Evolutionary conservation across 2,329 filamentous ascomycete species (phyloP).

Genomic region (Alternaria arborescens): DNA sequence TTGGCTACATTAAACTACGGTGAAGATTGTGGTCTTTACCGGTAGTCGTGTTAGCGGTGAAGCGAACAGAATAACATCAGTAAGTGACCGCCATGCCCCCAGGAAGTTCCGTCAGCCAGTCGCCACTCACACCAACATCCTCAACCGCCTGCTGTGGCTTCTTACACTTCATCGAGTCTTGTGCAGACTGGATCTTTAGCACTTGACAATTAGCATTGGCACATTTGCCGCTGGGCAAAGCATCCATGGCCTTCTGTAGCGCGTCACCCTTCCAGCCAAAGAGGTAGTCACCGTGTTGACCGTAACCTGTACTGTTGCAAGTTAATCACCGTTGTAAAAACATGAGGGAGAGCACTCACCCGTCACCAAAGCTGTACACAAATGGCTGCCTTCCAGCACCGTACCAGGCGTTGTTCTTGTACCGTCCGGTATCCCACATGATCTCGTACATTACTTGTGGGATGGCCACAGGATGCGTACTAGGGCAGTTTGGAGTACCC

Average conservation of each 20-base stretch:
- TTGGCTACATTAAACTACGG: neutral
- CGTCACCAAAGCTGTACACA: constrained; percentile 41
- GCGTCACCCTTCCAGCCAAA: constrained; percentile 42
- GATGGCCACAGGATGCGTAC: constrained; percentile 55
- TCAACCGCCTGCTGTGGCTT: constrained; percentile 59
- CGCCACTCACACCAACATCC: constrained; percentile 47
- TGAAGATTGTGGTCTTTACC: neutral
- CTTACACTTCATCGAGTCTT: constrained; percentile 37
- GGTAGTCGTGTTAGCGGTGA: neutral
- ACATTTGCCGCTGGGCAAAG: constrained; percentile 38
- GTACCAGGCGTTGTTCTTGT: constrained; percentile 35
- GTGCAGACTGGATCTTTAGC: constrained; percentile 40
- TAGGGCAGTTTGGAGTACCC: constrained; percentile 57
- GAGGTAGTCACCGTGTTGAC: constrained; percentile 37
- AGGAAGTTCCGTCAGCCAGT: constrained; percentile 42
- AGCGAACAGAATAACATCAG: neutral
- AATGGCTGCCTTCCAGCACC: constrained; percentile 37
- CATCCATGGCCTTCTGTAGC: constrained; percentile 42
- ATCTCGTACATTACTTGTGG: constrained; percentile 59
- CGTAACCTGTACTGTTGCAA: constrained; percentile 17
- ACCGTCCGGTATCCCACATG: constrained; percentile 54
- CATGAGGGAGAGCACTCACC: constrained; percentile 18
- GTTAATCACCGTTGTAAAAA: neutral
- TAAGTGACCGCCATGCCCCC: constrained; percentile 36
- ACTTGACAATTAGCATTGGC: constrained; percentile 42